phyloP scores from a whole-genome alignment of 768 basidiomycete genomes.

The Boletus rubropictus region DNA sequence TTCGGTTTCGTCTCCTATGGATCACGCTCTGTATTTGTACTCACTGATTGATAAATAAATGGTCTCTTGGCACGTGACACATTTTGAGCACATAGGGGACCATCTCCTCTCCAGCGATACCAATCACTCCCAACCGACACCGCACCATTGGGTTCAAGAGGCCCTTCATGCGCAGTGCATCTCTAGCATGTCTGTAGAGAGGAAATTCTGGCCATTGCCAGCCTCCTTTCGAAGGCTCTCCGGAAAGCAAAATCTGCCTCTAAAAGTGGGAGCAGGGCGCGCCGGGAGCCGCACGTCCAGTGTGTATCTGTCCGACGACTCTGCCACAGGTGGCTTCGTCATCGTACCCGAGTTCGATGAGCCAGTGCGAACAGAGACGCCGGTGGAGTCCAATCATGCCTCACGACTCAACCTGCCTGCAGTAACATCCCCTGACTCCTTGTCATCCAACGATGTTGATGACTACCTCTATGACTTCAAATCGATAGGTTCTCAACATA shows the following conservation, averaged over 20 bases:
- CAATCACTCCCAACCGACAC: not conserved
- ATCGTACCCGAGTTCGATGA: slow-evolving; percentile 26
- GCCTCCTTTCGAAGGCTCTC: slow-evolving; percentile 19
- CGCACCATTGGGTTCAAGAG: not conserved
- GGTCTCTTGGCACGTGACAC: slow-evolving; percentile 8
- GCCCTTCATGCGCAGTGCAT: slow-evolving; percentile 8
- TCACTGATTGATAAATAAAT: not conserved
- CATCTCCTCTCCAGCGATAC: not conserved
- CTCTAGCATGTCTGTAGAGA: slow-evolving; percentile 23
- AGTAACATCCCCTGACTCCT: not conserved
- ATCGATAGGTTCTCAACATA: not conserved
- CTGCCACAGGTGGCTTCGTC: slow-evolving; percentile 11
- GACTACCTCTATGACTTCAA: not conserved
- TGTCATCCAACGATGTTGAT: not conserved
- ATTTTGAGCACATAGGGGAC: slow-evolving; percentile 8
- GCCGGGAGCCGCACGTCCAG: slow-evolving; percentile 14
- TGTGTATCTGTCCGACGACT: slow-evolving; percentile 20
- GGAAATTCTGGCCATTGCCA: slow-evolving; percentile 21
- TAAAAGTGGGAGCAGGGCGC: not conserved
- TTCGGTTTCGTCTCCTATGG: not conserved
- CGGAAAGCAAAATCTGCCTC: slow-evolving; percentile 5
- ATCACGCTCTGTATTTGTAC: slow-evolving; percentile 6
- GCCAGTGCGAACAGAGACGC: not conserved
- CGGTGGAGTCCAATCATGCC: not conserved
- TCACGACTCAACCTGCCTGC: not conserved